Conservation (phyloP, 1,284 basidiomycete genomes). For the Vanrija sp. region DNA sequence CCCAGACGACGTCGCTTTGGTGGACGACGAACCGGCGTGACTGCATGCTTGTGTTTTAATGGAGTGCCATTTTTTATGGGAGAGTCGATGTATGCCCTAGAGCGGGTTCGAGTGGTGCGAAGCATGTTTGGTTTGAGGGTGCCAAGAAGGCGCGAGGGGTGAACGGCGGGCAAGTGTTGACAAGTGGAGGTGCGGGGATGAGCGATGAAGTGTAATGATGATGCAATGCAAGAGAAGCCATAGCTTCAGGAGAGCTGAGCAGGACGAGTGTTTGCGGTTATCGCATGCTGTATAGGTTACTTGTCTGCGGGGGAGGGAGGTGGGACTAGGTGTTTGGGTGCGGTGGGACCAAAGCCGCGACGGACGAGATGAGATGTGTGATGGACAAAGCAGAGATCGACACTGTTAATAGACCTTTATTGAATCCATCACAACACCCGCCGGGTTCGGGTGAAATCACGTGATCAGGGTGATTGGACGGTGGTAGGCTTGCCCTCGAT, state of each 20-base stretch:
- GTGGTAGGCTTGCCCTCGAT: too few relatives aligned
- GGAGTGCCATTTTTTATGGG: conserved; percentile 29
- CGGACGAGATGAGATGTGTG: too few relatives aligned
- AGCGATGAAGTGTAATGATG: background rate
- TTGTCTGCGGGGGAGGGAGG: background rate
- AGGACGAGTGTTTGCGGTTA: background rate
- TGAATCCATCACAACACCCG: too few relatives aligned
- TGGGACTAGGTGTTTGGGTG: background rate
- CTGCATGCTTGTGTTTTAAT: conserved; percentile 26
- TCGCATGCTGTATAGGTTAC: background rate
- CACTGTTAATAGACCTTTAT: too few relatives aligned
- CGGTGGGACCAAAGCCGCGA: too few relatives aligned
- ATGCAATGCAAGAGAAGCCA: background rate
- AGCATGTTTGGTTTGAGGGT: conserved; percentile 4
- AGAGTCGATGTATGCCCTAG: conserved; percentile 10
- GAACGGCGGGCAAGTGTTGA: background rate
- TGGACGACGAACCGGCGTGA: conserved; percentile 18
- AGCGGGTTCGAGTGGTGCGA: conserved; percentile 4
- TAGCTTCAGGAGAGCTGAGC: background rate
- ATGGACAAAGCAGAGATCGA: too few relatives aligned
- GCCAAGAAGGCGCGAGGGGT: background rate
- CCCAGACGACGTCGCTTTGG: conserved; percentile 35
- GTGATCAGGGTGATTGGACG: too few relatives aligned
- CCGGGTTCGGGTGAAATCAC: too few relatives aligned
- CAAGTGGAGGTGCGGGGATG: too few relatives aligned